Conservation (phyloP, 257 asterid genomes). For the Solanum lignicaule region DNA sequence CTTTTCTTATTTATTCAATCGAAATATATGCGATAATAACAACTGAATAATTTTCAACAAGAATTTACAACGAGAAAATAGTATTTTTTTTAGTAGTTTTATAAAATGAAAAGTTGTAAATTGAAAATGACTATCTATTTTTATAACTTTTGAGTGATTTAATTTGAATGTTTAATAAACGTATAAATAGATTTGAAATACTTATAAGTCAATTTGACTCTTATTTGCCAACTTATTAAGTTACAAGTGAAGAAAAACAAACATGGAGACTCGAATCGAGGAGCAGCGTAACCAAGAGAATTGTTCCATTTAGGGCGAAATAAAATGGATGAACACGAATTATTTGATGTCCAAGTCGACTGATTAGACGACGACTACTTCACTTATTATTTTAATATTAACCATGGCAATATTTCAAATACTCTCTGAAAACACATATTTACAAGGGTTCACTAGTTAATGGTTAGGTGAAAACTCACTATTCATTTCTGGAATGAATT, state of each 20-base stretch:
- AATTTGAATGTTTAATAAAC: neutral
- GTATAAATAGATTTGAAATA: neutral
- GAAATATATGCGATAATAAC: no score
- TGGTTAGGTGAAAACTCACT: neutral
- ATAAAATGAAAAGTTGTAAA: neutral
- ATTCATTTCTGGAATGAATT: neutral
- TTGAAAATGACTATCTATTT: neutral
- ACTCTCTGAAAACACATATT: neutral
- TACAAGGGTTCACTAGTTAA: neutral
- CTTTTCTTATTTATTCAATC: no score
- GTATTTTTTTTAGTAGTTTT: neutral
- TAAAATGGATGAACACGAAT: neutral
- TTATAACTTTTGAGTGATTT: neutral
- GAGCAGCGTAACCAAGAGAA: neutral
- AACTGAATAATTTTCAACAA: no score
- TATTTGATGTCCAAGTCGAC: no score
- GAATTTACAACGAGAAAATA: neutral
- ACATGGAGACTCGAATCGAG: neutral
- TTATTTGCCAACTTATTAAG: neutral
- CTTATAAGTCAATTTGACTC: neutral
- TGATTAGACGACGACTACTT: no score
- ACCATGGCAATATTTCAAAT: neutral
- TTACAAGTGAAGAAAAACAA: neutral
- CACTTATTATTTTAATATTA: neutral
- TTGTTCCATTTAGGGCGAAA: neutral